phyloP scores from a whole-genome alignment of 1,284 basidiomycete species.

The Microbotryum lychnidis-dioicae region DNA sequence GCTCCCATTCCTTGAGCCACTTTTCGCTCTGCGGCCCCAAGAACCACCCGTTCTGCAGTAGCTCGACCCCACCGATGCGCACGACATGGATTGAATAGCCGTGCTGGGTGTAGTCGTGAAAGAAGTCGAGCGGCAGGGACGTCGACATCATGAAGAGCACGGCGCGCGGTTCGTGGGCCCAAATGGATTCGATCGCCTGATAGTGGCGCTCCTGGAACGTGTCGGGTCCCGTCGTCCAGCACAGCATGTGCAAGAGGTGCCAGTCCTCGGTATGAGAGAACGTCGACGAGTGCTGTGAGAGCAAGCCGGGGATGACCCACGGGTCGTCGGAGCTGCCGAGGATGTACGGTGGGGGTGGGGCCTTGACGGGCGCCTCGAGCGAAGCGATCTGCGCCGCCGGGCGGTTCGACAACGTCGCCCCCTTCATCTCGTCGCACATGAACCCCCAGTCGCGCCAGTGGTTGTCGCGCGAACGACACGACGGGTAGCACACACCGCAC shows the following conservation, averaged over 20 bases:
- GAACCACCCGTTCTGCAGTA: constrained; percentile 21
- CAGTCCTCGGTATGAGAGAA: constrained; percentile 20
- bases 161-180: constrained; percentile 27
- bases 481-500: constrained; percentile 30
- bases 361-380: constrained; percentile 14
- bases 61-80: constrained; percentile 11
- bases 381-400: neutral
- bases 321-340: constrained; percentile 24
- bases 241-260: constrained; percentile 26
- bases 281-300: constrained; percentile 17
- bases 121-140: constrained; percentile 17
- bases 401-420: constrained; percentile 20
- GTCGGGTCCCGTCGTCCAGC: constrained; percentile 18
- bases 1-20: constrained; percentile 27
- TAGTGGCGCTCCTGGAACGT: constrained; percentile 27
- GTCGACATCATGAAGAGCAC: constrained; percentile 23
- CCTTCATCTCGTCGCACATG: constrained; percentile 27
- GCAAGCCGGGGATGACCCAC: constrained; percentile 27
- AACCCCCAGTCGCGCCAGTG: constrained; percentile 22
- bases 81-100: constrained; percentile 27
- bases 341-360: constrained; percentile 2
- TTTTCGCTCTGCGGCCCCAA: constrained; percentile 19
- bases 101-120: constrained; percentile 15
- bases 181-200: constrained; percentile 26
- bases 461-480: constrained; percentile 18